Base-by-base conservation (phyloP, 2,329 filamentous ascomycete genomes). In the Colletotrichum euphorbiae region DNA sequence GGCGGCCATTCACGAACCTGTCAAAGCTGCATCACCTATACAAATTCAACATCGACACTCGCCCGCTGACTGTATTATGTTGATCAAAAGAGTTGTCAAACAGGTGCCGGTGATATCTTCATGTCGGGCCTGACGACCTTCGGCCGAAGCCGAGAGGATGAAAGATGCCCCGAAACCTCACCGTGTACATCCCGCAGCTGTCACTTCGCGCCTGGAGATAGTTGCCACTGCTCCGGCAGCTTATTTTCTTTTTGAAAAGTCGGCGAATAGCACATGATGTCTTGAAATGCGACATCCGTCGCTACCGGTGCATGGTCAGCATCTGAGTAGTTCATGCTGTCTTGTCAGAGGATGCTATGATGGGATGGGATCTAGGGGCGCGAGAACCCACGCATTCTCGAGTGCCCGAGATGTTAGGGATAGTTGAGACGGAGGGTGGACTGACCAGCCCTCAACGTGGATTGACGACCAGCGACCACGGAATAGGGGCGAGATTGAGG, bases 251-350 rank as follows among this genome's bases (percentile, higher is more conserved):
- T 11, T 6, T 15, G 21, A 11, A 17, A 15, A 31, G 11, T n/a
- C 9, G 21, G 24, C 13, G 46, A 13, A 17, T 4, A 13, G 28
- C n/a, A 40, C 1, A 6, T 28, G 24, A 6, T 15, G 9, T 33
- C 4, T 12, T 15, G 21, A 38, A 15, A 46, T 17, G 15, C 19
- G 9, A n/a, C 40, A 42, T 19, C 21, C 48, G 54, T 51, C 17
- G 48, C 33, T 28, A 5, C 54, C 42, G 48, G 33, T 17, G 48
- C 66, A 60, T 55, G 33, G 43, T 8, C 36, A 52, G 42, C 52
- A 54, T 38, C 21, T 28, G 33, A 45, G 55, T 55, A 42, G 40
- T 59, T 66, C 48, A 69, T 69, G 62, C 61, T 60, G 48, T 66
- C 61, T 54, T 55, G 48, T 66, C 40, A 50, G 40, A 56, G 46